Evolutionary conservation across 2,329 filamentous ascomycete genomes (phyloP).

Genomic region (Neoscytalidium dimidiatum): DNA sequence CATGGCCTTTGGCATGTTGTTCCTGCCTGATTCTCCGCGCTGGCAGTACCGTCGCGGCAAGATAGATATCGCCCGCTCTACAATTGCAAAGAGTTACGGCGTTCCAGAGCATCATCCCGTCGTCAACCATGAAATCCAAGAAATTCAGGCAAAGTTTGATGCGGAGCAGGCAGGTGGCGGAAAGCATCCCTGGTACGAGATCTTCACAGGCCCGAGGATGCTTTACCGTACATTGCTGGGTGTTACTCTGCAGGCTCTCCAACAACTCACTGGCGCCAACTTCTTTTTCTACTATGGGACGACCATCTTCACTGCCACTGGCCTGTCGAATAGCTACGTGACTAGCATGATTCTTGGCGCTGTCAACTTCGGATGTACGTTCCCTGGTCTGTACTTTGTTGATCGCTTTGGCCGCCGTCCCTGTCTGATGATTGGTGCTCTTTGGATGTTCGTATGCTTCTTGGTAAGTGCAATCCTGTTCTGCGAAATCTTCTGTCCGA

Average conservation of each 20-base stretch:
- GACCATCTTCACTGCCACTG: conserved; percentile 27
- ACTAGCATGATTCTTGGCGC: conserved; percentile 50
- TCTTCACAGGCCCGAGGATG: conserved; percentile 67
- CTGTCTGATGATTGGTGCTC: conserved; percentile 49
- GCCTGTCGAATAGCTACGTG: conserved; percentile 41
- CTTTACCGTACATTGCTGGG: conserved; percentile 64
- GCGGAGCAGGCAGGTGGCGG: conserved; percentile 48
- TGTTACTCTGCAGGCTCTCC: conserved; percentile 70
- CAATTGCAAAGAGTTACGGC: conserved; percentile 58
- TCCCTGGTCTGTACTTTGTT: conserved; percentile 50
- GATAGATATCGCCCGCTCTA: conserved; percentile 52
- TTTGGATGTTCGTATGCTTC: conserved; percentile 56
- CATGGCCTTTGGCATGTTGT: conserved; percentile 55
- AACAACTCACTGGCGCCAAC: conserved; percentile 65
- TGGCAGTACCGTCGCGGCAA: conserved; percentile 60
- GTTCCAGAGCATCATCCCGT: conserved; percentile 57
- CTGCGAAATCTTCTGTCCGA: no score
- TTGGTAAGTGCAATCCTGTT: conserved; percentile 38
- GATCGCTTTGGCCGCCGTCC: conserved; percentile 52
- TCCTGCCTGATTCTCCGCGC: conserved; percentile 59
- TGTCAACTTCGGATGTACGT: conserved; percentile 52
- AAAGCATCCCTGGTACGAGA: conserved; percentile 65
- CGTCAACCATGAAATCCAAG: conserved; percentile 54
- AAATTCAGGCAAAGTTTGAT: conserved; percentile 59
- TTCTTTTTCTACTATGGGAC: conserved; percentile 47